A percentile compares a stretch with the other conserved stretches of the same genome.
phyloP scores from a whole-genome alignment of 108 stramenopile genomes.

The Nitzschia sp. region DNA sequence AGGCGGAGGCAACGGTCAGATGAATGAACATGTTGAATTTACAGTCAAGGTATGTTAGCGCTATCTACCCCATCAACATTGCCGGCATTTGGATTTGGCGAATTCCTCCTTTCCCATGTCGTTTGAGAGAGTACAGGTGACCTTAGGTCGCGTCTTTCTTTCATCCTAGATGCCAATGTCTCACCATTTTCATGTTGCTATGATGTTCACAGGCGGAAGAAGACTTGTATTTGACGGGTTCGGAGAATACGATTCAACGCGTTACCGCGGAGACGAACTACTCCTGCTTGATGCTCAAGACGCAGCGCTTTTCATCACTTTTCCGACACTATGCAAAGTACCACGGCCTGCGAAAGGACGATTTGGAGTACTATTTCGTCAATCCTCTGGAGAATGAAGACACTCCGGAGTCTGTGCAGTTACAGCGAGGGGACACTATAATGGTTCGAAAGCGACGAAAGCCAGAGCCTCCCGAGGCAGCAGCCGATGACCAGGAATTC shows the following conservation, averaged over 20 bases:
- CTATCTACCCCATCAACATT: too few relatives aligned
- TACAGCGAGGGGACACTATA: constrained; percentile 91
- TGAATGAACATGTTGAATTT: constrained; percentile 92
- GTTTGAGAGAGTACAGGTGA: too few relatives aligned
- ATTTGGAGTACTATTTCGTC: constrained; percentile 95
- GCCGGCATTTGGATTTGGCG: too few relatives aligned
- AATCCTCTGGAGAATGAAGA: constrained; percentile 93
- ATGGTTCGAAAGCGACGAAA: constrained; percentile 87
- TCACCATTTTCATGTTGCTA: not conserved
- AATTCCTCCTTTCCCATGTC: too few relatives aligned
- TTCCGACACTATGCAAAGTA: constrained; percentile 99
- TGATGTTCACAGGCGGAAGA: constrained; percentile 69
- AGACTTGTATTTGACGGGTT: constrained; percentile 87
- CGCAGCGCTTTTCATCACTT: constrained; percentile 92
- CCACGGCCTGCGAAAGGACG: constrained; percentile 96
- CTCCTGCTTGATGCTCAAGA: constrained; percentile 96
- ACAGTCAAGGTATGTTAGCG: constrained; percentile 66
- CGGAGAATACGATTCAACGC: constrained; percentile 88
- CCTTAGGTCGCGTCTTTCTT: too few relatives aligned
- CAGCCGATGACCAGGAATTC: constrained; percentile 88
- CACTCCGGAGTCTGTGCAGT: constrained; percentile 89
- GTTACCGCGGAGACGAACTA: constrained; percentile 93
- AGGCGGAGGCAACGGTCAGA: constrained; percentile 54
- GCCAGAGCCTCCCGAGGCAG: constrained; percentile 75
- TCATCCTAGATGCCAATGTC: too few relatives aligned